Base-by-base conservation (phyloP, 257 asterid genomes). In the Phtheirospermum japonicum region DNA sequence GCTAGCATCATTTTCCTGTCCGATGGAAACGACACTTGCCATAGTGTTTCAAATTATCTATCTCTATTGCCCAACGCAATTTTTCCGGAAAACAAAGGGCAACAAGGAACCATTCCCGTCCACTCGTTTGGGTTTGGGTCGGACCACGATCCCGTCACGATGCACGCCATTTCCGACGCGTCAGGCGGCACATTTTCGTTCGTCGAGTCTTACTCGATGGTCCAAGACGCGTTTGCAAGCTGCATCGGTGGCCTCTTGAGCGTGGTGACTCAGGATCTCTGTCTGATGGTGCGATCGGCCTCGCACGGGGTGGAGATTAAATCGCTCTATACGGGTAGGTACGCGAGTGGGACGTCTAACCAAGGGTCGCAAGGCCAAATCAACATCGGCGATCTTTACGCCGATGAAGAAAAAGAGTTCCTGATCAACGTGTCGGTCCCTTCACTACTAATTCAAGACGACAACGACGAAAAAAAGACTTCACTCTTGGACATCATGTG, bases 1-100 rank as follows among this genome's bases (percentile, higher is more conserved):
- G 14, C 79, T 1, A 65, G 79, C 65, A 74, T 74, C 62, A 59
- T 74, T 2, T 74, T 74, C 72, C 37, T 74, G 59, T 74, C 79
- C 2, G 79, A 74, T 46, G 79, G 79, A 12, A 26, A 19, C 13
- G 75, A 74, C 43, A 74, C 72, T n/a, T n/a, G n/a, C n/a, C n/a
- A n/a, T n/a, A n/a, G n/a, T n/a, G 0, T 12, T 36, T 12, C 42
- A 8, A 6, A 36, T 1, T 36, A 36, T 36, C 42, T 36, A 2
- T 12, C 7, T 8, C 9, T 36, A 8, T 8, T 36, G 42, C 42
- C 42, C 9, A 12, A 7, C 7, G 42, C 45, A 9, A 9, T 37
- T 9, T 37, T 37, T n/a, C n/a, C 45, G 2, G 11, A 37, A 37
- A 9, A 37, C 4, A 9, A 37, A 37, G n/a, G 45, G 0, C 42